A percentile compares a stretch with the other conserved stretches of the same genome.
Evolutionary conservation across 371 early-diverging fungal genomes (phyloP).

Genomic region (Rhizopus stolonifer): DNA sequence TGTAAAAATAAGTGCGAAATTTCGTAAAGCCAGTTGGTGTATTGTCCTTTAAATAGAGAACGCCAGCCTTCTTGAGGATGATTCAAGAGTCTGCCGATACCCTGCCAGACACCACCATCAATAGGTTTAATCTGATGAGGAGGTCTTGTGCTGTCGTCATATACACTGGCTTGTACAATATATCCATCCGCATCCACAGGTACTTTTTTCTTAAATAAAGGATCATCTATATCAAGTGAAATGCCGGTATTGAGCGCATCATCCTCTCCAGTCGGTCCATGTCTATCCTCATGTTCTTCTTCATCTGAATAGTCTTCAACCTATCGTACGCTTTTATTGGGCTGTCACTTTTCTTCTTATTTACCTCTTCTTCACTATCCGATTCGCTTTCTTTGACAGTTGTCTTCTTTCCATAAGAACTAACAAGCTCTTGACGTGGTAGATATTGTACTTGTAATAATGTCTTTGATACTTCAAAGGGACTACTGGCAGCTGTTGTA

Average conservation of each 20-base stretch:
- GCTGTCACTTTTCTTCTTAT: slow-evolving; percentile 2
- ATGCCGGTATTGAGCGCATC: slow-evolving; percentile 18
- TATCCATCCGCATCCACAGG: slow-evolving; percentile 60
- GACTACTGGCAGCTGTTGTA: slow-evolving; percentile 65
- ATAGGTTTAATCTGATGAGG: slow-evolving; percentile 62
- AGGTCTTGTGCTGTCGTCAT: slow-evolving; percentile 62
- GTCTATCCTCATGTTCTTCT: slow-evolving; percentile 29
- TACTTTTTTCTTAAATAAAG: slow-evolving; percentile 33
- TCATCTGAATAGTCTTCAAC: slow-evolving; percentile 22
- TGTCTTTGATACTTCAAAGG: slow-evolving; percentile 76
- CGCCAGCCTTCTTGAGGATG: slow-evolving; percentile 69
- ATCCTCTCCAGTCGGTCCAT: slow-evolving; percentile 15
- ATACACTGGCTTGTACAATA: slow-evolving; percentile 56
- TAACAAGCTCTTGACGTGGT: slow-evolving; percentile 53
- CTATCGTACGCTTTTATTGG: neutral
- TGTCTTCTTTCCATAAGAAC: slow-evolving; percentile 14
- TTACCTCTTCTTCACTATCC: slow-evolving; percentile 20
- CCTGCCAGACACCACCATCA: slow-evolving; percentile 61
- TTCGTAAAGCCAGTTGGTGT: slow-evolving; percentile 74
- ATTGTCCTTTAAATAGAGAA: slow-evolving; percentile 70
- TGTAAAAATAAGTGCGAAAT: slow-evolving; percentile 74
- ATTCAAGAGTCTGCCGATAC: slow-evolving; percentile 47
- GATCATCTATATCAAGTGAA: slow-evolving; percentile 40
- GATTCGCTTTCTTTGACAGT: slow-evolving; percentile 10
- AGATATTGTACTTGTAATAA: slow-evolving; percentile 82